Conservation (phyloP, 306 rosid species). For the Ziziphus jujuba region DNA sequence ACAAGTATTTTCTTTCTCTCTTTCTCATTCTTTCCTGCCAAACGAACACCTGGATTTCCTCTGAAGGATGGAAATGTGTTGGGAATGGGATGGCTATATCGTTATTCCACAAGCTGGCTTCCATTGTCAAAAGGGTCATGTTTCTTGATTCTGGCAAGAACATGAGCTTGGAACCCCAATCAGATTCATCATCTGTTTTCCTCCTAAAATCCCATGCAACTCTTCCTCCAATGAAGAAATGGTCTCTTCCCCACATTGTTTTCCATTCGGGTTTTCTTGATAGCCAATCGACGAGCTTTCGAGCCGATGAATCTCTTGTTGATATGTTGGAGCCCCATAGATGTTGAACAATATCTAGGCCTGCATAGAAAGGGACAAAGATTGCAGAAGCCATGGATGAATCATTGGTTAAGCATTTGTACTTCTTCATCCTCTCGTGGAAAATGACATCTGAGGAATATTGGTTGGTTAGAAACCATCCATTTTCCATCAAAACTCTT, state of each 20-base stretch:
- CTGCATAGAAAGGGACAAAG: conserved; percentile 49
- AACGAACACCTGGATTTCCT: conserved; percentile 21
- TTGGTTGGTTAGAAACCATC: conserved; percentile 60
- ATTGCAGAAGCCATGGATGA: conserved; percentile 59
- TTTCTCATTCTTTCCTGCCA: conserved; percentile 47
- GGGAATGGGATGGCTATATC: conserved; percentile 59
- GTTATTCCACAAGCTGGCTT: conserved; percentile 31
- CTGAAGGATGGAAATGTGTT: conserved; percentile 48
- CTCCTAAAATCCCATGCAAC: conserved; percentile 48
- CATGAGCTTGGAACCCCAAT: conserved; percentile 56
- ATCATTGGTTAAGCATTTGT: conserved; percentile 58
- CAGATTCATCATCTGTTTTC: conserved; percentile 20
- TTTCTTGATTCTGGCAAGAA: conserved; percentile 42
- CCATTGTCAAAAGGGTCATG: conserved; percentile 44
- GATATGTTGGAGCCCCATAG: conserved; percentile 46
- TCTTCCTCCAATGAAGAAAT: conserved; percentile 54
- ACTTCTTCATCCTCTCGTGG: conserved; percentile 54
- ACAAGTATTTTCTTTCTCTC: conserved; percentile 37
- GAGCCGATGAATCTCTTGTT: conserved; percentile 45
- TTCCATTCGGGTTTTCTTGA: conserved; percentile 42
- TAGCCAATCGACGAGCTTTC: conserved; percentile 36
- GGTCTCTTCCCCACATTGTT: conserved; percentile 56
- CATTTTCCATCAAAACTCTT: conserved; percentile 7
- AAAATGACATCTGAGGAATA: conserved; percentile 56
- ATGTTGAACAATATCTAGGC: conserved; percentile 43